Evolutionary conservation across 2,329 filamentous ascomycete genomes (phyloP).

Genomic region (Cytospora piceae): DNA sequence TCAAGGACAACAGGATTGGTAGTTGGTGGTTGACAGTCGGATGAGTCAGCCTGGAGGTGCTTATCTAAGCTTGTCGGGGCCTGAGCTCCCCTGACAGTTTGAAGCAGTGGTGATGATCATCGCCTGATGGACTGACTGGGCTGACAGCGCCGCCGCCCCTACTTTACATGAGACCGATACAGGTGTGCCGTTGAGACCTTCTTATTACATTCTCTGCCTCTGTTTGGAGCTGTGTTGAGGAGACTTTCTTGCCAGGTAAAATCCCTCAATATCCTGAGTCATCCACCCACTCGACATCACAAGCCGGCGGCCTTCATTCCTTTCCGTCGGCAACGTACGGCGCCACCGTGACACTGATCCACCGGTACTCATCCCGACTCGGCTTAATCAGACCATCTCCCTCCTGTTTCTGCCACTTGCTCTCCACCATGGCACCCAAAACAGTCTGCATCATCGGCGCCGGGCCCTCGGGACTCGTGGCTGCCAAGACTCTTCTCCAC

Average conservation of each 20-base stretch:
- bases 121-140: neutral
- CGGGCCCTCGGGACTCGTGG: slow-evolving; percentile 69
- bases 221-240: neutral
- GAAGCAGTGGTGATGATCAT: neutral
- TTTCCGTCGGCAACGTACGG: neutral
- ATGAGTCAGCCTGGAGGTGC: neutral
- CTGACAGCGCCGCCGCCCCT: neutral
- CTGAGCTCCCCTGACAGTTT: neutral
- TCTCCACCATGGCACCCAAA: slow-evolving; percentile 45
- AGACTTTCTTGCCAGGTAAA: neutral
- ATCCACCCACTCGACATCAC: neutral
- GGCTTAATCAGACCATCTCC: neutral
- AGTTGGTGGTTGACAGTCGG: neutral
- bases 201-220: neutral
- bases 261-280: neutral
- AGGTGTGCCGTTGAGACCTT: neutral
- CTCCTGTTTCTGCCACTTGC: too few species aligned
- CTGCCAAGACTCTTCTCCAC: slow-evolving; percentile 73
- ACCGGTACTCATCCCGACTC: neutral
- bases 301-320: neutral
- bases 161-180: slow-evolving; percentile 10
- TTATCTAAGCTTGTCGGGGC: neutral
- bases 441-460: slow-evolving; percentile 62
- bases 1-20: neutral
- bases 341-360: slow-evolving; percentile 9